Conservation (phyloP, 352 stramenopile genomes). For the Globisporangium perplexum region DNA sequence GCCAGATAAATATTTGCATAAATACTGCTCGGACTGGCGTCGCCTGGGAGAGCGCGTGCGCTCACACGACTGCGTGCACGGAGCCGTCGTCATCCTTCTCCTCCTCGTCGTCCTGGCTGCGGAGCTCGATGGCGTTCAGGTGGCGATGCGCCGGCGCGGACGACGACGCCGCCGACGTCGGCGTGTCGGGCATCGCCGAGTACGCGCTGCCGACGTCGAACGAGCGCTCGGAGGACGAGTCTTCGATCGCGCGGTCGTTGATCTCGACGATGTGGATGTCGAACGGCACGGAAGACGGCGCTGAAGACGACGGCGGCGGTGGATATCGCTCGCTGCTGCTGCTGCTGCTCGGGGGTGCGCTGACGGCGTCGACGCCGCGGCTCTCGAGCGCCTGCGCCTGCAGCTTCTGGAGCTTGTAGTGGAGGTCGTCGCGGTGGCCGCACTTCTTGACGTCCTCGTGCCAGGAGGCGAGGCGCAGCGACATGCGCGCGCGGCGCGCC, state of each 20-base stretch:
- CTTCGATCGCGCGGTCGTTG: constrained; percentile 26
- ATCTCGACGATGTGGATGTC: constrained; percentile 39
- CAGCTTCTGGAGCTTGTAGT: constrained; percentile 52
- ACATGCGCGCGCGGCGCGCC: constrained; percentile 33
- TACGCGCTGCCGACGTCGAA: constrained; percentile 6
- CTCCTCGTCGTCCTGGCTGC: constrained; percentile 10
- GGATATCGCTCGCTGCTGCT: constrained; percentile 12
- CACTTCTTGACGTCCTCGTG: constrained; percentile 55
- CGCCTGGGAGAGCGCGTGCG: too few species aligned
- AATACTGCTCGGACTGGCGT: too few species aligned
- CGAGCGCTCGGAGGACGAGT: constrained; percentile 13
- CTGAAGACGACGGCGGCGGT: background rate
- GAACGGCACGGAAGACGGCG: constrained; percentile 24
- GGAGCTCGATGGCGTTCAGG: constrained; percentile 5
- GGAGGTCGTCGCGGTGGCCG: constrained; percentile 28
- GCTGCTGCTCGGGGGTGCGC: background rate
- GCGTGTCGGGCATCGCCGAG: constrained; percentile 7
- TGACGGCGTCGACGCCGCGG: constrained; percentile 4
- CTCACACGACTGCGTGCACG: constrained; percentile 7
- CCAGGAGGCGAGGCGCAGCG: constrained; percentile 51
- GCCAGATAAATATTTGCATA: background rate
- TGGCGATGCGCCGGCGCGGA: background rate
- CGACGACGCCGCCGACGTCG: background rate
- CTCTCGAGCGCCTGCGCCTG: constrained; percentile 20
- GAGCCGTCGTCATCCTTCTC: constrained; percentile 9